phyloP scores from a whole-genome alignment of 176 grass and related monocot species.

The Oryza meyeriana region DNA sequence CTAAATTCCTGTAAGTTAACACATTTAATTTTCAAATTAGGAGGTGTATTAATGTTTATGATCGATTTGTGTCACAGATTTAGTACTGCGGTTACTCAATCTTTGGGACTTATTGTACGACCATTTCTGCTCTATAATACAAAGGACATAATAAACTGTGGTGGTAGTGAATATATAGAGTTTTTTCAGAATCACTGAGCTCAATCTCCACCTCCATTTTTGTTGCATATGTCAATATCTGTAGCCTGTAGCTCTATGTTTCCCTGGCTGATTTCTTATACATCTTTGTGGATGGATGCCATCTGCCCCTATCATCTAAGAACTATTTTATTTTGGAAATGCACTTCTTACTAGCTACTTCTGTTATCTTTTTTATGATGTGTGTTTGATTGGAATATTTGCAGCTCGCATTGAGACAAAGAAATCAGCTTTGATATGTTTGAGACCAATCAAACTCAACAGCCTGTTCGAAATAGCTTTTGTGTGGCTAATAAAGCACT shows the following conservation, averaged over 20 bases:
- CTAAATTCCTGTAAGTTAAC: background rate
- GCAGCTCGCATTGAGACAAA: conserved; percentile 30
- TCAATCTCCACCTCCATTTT: background rate
- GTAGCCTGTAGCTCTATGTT: background rate
- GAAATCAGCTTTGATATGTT: background rate
- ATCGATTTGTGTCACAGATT: background rate
- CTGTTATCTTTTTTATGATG: background rate
- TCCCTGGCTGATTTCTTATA: background rate
- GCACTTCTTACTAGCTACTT: background rate
- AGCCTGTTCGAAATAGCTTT: too few relatives aligned
- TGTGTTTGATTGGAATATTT: conserved; percentile 22
- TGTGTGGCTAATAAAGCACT: too few relatives aligned
- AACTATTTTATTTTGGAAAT: background rate
- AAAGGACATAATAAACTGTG: too few relatives aligned
- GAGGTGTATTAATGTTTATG: background rate
- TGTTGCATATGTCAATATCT: background rate
- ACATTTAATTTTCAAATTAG: background rate
- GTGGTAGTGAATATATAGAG: background rate
- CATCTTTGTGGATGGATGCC: background rate
- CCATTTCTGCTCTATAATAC: background rate
- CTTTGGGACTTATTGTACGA: background rate
- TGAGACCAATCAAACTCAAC: too few relatives aligned
- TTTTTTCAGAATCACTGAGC: too few relatives aligned
- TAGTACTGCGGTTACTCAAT: background rate
- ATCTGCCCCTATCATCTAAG: background rate